Percentiles rank a stretch among this genome's conserved stretches.
Conservation (phyloP, 352 stramenopile species). For the Phytophthora vignae region DNA sequence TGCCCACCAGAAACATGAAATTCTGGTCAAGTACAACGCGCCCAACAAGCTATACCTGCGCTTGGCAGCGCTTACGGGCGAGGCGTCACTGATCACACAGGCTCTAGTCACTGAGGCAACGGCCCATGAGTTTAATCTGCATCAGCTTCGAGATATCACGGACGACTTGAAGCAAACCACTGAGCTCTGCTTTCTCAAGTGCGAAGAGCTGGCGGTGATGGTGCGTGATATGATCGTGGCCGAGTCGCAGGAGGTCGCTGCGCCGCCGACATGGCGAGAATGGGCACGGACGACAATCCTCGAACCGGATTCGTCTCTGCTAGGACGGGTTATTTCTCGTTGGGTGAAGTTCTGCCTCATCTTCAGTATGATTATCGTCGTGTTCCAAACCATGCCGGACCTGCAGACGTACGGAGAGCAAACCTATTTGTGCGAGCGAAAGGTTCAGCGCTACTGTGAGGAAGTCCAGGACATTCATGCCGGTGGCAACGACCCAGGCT, state of each 20-base stretch:
- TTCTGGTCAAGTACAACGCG: constrained; percentile 82
- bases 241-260: constrained; percentile 48
- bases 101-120: constrained; percentile 54
- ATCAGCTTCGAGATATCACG: constrained; percentile 55
- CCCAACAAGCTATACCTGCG: constrained; percentile 74
- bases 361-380: constrained; percentile 78
- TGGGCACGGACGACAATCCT: constrained; percentile 51
- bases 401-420: constrained; percentile 74
- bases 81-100: constrained; percentile 75
- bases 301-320: constrained; percentile 55
- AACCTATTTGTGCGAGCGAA: constrained; percentile 67
- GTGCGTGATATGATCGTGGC: constrained; percentile 73
- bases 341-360: constrained; percentile 78
- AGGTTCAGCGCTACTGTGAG: constrained; percentile 64
- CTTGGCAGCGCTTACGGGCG: constrained; percentile 65
- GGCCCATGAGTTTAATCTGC: constrained; percentile 47
- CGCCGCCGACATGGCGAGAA: constrained; percentile 39
- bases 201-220: constrained; percentile 62
- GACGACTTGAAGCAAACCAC: constrained; percentile 66
- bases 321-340: constrained; percentile 47
- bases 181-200: constrained; percentile 56
- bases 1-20: constrained; percentile 72
- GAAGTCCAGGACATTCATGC: constrained; percentile 26
- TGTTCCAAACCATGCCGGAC: constrained; percentile 84
- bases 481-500: constrained; percentile 61